Conservation (phyloP, 2,329 filamentous ascomycete genomes). For the Huntiella abstrusa region DNA sequence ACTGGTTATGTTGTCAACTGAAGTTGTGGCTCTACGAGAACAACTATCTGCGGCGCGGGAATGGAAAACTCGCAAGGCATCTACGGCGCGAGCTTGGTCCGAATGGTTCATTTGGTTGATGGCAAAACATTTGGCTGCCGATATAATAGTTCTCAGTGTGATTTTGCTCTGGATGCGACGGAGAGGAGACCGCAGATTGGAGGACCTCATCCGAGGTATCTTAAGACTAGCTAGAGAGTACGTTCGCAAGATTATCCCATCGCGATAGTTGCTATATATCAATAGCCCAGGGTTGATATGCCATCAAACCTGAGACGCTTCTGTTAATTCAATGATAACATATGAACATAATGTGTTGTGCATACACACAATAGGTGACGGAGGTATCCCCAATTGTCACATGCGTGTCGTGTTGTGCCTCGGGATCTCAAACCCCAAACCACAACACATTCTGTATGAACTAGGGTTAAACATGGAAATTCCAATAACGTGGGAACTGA, state of each 20-base stretch:
- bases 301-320: no score
- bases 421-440: no score
- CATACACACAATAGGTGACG: no score
- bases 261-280: conserved; percentile 21
- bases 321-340: no score
- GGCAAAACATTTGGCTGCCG: conserved; percentile 55
- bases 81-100: conserved; percentile 49
- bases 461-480: no score
- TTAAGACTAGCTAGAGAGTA: conserved; percentile 40
- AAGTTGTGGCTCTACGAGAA: conserved; percentile 80
- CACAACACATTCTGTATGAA: no score
- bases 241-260: conserved; percentile 36
- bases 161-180: conserved; percentile 55
- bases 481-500: no score
- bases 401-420: no score
- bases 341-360: no score
- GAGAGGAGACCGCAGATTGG: conserved; percentile 50
- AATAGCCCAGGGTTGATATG: no score
- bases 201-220: conserved; percentile 52
- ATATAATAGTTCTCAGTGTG: conserved; percentile 45
- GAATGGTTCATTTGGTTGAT: conserved; percentile 50
- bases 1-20: conserved; percentile 74
- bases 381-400: no score
- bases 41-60: conserved; percentile 66
- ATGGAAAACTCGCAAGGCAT: conserved; percentile 45